These are phyloP conservation scores for Aureobasidium sp. DNA, from an alignment of 2,329 filamentous ascomycete species.

Conservation along the genomic window DNA sequence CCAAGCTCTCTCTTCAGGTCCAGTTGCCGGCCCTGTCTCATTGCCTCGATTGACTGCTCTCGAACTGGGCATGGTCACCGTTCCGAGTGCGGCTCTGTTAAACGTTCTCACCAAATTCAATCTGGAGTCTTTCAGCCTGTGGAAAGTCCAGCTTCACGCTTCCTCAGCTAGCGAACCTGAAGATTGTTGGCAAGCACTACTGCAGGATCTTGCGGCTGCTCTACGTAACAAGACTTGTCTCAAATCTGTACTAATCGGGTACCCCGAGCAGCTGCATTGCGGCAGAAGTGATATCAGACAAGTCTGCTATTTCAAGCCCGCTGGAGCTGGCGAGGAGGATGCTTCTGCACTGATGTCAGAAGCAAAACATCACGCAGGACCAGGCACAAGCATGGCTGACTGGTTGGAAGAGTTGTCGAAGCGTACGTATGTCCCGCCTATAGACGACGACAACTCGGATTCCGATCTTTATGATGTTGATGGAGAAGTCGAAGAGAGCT, in stretches of 20 bases:
- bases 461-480: neutral
- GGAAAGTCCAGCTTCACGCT: conserved; percentile 18
- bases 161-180: neutral
- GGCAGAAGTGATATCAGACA: neutral
- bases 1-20: neutral
- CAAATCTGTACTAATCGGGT: conserved; percentile 3
- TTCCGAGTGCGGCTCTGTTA: conserved; percentile 13
- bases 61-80: conserved; percentile 20
- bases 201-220: neutral
- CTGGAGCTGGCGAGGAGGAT: neutral
- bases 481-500: neutral
- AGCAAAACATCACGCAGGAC: conserved; percentile 5
- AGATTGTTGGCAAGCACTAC: neutral
- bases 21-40: conserved; percentile 7
- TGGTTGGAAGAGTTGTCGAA: conserved; percentile 1
- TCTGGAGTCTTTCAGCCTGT: conserved; percentile 21
- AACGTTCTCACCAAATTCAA: conserved; percentile 20
- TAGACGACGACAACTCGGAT: neutral
- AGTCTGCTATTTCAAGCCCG: neutral
- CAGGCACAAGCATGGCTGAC: conserved; percentile 3
- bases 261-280: neutral
- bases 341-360: neutral
- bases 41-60: conserved; percentile 18
- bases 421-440: neutral
- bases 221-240: neutral